phyloP scores from a whole-genome alignment of 2,329 filamentous ascomycete genomes.

The Pseudogymnoascus sp. region DNA sequence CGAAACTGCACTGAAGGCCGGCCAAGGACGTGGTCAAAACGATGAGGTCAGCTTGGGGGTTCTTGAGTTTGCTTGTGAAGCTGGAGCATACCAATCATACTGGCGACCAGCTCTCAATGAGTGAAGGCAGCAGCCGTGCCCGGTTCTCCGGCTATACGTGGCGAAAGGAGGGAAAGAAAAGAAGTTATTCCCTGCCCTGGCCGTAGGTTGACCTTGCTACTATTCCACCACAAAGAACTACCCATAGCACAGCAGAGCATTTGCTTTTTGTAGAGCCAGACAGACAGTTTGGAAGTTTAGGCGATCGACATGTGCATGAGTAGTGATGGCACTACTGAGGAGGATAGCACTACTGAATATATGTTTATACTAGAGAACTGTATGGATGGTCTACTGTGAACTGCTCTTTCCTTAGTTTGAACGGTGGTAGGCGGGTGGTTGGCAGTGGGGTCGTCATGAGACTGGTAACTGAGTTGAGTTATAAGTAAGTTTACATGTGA shows the following conservation, averaged over 20 bases:
- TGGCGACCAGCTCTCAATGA: neutral
- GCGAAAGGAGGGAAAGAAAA: neutral
- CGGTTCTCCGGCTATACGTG: neutral
- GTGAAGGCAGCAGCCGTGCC: neutral
- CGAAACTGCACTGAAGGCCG: slow-evolving; percentile 85
- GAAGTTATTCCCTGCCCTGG: slow-evolving; percentile 2
- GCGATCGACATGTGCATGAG: neutral
- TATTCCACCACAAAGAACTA: neutral
- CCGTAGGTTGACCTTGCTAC: neutral
- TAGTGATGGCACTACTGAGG: neutral
- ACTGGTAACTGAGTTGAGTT: no score
- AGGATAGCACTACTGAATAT: neutral
- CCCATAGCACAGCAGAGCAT: neutral
- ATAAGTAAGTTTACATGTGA: neutral
- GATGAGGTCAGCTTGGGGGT: neutral
- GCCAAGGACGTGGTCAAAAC: slow-evolving; percentile 76
- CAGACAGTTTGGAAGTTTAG: slow-evolving; percentile 1
- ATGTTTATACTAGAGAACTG: neutral
- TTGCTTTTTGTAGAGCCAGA: neutral
- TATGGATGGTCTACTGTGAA: neutral
- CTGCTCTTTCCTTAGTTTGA: neutral
- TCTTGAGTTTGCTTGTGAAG: neutral
- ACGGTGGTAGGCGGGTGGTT: neutral
- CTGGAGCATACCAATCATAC: slow-evolving; percentile 3
- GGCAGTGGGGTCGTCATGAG: slow-evolving; percentile 2